Percentiles rank a stretch among this genome's conserved stretches.
These are phyloP conservation scores for Leishmania arabica DNA, from an alignment of 208 protist genomes.

Conservation along the genomic window DNA sequence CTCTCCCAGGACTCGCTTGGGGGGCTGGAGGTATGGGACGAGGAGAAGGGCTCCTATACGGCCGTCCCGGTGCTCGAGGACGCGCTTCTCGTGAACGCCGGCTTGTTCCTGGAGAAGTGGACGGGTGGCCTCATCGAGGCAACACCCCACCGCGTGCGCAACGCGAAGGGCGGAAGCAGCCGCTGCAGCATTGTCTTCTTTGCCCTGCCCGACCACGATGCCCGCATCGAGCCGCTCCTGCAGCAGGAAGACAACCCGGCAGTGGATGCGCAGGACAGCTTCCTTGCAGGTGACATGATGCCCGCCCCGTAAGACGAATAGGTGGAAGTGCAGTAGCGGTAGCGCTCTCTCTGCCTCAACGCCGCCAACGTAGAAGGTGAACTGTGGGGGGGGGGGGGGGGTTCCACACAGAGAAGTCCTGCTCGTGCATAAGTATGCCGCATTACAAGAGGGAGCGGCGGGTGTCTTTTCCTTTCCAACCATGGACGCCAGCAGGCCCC, in stretches of 20 bases:
- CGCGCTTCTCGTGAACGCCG: constrained; percentile 85
- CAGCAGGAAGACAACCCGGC: constrained; percentile 85
- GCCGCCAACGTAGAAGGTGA: not conserved
- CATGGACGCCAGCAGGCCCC: not conserved
- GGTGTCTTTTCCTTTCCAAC: not conserved
- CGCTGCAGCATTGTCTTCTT: constrained; percentile 91
- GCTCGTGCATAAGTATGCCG: not conserved
- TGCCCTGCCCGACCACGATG: constrained; percentile 81
- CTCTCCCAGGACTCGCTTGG: constrained; percentile 85
- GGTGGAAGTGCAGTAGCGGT: not conserved
- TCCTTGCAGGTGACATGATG: constrained; percentile 87
- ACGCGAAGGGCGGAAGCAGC: constrained; percentile 53
- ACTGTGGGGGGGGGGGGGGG: not conserved
- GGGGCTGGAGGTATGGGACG: constrained; percentile 86
- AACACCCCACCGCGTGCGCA: constrained; percentile 84
- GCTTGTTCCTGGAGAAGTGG: constrained; percentile 89
- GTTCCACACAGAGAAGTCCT: not conserved
- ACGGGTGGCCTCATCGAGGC: constrained; percentile 82
- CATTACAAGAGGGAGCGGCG: not conserved
- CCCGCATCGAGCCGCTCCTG: constrained; percentile 81
- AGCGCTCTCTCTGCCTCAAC: not conserved
- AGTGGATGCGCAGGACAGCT: constrained; percentile 70
- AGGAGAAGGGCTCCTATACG: constrained; percentile 57
- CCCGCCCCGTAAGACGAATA: constrained; percentile 33
- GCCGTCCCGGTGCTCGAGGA: constrained; percentile 84